Evolutionary conservation across 2,329 filamentous ascomycete species (phyloP).

Genomic region (Pseudogymnoascus sp.): DNA sequence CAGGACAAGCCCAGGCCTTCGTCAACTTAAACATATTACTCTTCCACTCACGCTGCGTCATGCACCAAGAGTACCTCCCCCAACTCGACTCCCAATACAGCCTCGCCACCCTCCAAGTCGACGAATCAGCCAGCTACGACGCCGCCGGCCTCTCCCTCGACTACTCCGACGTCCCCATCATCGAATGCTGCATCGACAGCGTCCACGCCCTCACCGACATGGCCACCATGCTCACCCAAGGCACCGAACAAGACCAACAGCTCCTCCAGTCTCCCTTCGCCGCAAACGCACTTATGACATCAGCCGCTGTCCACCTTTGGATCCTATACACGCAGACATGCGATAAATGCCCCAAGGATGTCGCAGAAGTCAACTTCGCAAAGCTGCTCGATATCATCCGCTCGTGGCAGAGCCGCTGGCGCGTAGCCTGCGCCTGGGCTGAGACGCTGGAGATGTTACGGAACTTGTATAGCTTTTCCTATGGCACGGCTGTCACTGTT

Average conservation of each 20-base stretch:
- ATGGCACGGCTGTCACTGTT: conserved; percentile 10
- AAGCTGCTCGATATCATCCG: conserved; percentile 14
- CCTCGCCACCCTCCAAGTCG: conserved; percentile 4
- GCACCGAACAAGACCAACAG: conserved; percentile 1
- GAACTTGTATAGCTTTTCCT: conserved; percentile 16
- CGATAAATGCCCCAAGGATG: conserved; percentile 12
- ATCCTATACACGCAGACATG: conserved; percentile 10
- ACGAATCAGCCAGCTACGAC: neutral
- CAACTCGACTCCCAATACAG: conserved; percentile 16
- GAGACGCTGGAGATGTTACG: conserved; percentile 13
- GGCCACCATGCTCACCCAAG: neutral
- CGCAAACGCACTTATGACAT: conserved; percentile 13
- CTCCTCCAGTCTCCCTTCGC: conserved; percentile 12
- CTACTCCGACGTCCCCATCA: neutral
- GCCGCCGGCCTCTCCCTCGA: conserved; percentile 13
- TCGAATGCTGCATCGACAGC: neutral
- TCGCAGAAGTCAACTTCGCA: neutral
- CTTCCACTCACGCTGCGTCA: conserved; percentile 15
- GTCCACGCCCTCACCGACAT: conserved; percentile 12
- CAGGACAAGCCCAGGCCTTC: conserved; percentile 16
- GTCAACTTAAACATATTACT: conserved; percentile 16
- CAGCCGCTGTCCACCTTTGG: conserved; percentile 5
- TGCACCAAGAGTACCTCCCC: conserved; percentile 17
- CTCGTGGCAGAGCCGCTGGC: conserved; percentile 6
- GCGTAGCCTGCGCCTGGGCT: neutral